These are phyloP conservation scores for Boletus rufocinnamomeus DNA, from an alignment of 768 basidiomycete species.

Conservation along the genomic window DNA sequence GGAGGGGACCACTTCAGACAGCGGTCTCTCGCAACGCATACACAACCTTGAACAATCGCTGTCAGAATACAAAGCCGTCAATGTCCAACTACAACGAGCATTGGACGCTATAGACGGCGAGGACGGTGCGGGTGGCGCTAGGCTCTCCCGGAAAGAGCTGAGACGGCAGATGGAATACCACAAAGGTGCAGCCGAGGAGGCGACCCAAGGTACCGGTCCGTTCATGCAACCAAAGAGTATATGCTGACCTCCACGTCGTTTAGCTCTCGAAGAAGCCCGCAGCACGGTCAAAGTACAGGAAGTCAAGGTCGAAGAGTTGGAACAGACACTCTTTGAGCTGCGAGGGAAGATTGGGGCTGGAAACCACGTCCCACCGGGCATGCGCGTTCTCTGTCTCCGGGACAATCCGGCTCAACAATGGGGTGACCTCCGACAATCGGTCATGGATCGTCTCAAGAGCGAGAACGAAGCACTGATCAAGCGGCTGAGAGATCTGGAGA, in stretches of 20 bases:
- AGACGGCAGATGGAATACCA: constrained; percentile 41
- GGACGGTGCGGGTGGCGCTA: constrained; percentile 21
- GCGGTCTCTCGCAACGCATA: constrained; percentile 44
- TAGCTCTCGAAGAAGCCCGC: constrained; percentile 49
- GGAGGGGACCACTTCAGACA: constrained; percentile 29
- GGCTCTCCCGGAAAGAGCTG: constrained; percentile 39
- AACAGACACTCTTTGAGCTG: constrained; percentile 78
- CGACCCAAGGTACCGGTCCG: constrained; percentile 42
- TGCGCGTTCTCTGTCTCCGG: constrained; percentile 64
- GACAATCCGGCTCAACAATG: constrained; percentile 87
- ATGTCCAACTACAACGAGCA: constrained; percentile 47
- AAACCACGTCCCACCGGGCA: constrained; percentile 69
- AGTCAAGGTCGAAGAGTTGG: constrained; percentile 65
- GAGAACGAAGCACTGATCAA: constrained; percentile 86
- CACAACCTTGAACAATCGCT: constrained; percentile 58
- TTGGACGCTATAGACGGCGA: constrained; percentile 48
- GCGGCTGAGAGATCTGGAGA: constrained; percentile 63
- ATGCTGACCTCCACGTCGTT: not conserved
- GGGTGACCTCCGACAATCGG: constrained; percentile 72
- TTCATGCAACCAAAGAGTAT: not conserved
- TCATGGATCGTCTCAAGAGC: constrained; percentile 69
- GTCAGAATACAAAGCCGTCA: constrained; percentile 54
- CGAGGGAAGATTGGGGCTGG: constrained; percentile 76
- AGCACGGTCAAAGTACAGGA: constrained; percentile 40
- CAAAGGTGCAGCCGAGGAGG: constrained; percentile 38